Base-by-base conservation (phyloP, 116 monocot species). In the Phalaenopsis hybrid region DNA sequence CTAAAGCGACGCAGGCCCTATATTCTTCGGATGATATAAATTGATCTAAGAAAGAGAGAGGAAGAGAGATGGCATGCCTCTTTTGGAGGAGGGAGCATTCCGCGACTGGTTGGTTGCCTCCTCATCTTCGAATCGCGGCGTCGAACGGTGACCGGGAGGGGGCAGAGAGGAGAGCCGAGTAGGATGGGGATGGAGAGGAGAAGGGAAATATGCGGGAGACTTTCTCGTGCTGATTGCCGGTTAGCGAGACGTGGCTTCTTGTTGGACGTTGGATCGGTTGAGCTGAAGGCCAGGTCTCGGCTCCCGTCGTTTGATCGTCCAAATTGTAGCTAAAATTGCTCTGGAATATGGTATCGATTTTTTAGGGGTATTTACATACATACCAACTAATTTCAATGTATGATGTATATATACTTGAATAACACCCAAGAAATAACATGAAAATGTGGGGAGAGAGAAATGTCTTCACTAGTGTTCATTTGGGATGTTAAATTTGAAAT, bases 41-140 rank as follows among this genome's bases (percentile, higher is more conserved):
- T 7, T 16, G 37, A 82, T 51, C 15, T 57, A 74, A 31, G 68
- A 79, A 61, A 82, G 44, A 73, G 41, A 4, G 73, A 2, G 8
- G 33, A 17, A 37, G 33, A 33, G 75, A 75, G n/a, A 75, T 46
- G n/a, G 75, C 55, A 58, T 25, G 86, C 89, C 81, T 83, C 76
- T 63, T 86, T 70, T 34, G 86, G 86, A 80, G 84, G 84, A 43
- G 89, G 86, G 10, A 89, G 82, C 12, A 81, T 74, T 74, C 86
- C 85, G 48, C 84, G 83, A 23, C 77, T 81, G 58, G 78, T 28
- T 57, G 52, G 69, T 41, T 83, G 74, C 44, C 83, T 61, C 80
- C 80, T 80, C 86, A 86, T 86, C 76, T 16, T 67, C 67, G 67
- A n/a, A 80, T 65, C 57, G 50, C 51, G 48, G 8, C 51, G 77